These are phyloP conservation scores for Tuber microsphaerosporum DNA, from an alignment of 495 filamentous ascomycete genomes.

Conservation along the genomic window DNA sequence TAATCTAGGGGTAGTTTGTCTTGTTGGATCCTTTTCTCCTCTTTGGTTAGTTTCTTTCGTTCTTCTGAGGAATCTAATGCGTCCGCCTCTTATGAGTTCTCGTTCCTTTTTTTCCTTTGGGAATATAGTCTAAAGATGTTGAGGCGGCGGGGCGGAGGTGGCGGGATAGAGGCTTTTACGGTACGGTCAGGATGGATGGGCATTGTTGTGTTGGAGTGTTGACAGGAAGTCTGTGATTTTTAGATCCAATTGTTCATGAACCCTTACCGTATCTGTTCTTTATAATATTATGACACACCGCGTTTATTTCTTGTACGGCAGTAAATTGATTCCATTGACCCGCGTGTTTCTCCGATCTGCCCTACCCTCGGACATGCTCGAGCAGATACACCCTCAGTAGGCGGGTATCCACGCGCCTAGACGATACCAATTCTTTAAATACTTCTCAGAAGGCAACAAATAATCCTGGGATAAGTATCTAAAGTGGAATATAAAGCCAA, in stretches of 20 bases:
- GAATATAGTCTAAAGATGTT: too few species aligned
- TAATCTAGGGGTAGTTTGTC: not conserved
- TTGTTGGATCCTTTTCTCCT: not conserved
- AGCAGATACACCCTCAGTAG: too few species aligned
- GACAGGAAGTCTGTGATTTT: not conserved
- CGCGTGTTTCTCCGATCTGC: too few species aligned
- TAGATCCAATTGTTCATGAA: not conserved
- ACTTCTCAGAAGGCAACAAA: not conserved
- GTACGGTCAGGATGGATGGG: not conserved
- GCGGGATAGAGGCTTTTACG: not conserved
- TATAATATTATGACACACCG: not conserved
- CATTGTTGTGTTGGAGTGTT: not conserved
- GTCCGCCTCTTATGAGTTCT: not conserved
- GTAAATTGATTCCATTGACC: too few species aligned
- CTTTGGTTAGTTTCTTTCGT: not conserved
- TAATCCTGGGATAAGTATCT: too few species aligned
- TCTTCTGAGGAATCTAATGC: not conserved
- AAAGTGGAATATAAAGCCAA: too few species aligned
- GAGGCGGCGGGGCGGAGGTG: not conserved
- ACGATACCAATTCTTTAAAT: too few species aligned
- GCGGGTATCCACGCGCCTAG: too few species aligned
- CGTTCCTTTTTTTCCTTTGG: not conserved
- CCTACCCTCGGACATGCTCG: too few species aligned
- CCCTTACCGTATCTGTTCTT: not conserved
- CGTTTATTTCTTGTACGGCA: not conserved